Base-by-base conservation (phyloP, 108 stramenopile genomes). In the Schizochytrium sp. region DNA sequence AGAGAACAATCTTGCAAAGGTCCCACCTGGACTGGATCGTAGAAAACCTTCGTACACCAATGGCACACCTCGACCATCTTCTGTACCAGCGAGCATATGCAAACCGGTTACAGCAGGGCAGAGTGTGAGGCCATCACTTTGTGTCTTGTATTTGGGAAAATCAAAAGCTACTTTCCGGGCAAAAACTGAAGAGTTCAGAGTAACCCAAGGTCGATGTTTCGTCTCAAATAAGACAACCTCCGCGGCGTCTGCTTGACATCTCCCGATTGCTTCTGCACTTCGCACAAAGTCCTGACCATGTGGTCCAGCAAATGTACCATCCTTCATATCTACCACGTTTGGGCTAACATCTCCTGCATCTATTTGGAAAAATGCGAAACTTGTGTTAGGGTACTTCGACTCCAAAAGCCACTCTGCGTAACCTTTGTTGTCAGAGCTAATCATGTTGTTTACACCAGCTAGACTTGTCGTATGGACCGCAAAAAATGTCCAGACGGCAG, bases 361-460 rank as follows among this genome's bases (percentile, higher is more conserved):
- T 47, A 55, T 83, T 28, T 83, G 76, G 47, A 83, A 83, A 28
- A 83, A 83, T 5, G 76, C 76, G 38, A 55, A 47, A 28, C 53
- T 49, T 0, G 53, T 83, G 28, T 83, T 50, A 5, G 76, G 50
- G 76, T 83, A 83, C 76, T 83, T 83, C 50, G 76, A 19, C 53
- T 83, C 76, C 1, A 83, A 53, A 5, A 83, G 76, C 76, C 76
- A 83, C 47, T 83, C 76, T 5, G 76, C 76, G 47, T 83, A 83
- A 5, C 76, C 76, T 42, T 83, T 83, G 47, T 83, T 83, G 76
- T 83, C 76, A 7, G 76, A 83, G 76, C 76, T 83, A 8, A 83
- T 53, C 47, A 83, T 49, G 53, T 49, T 55, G 76, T 83, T 83
- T 47, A 53, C 76, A 53, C 76, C 76, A 2, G 55, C 76, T 5